These are phyloP conservation scores for Deinandra increscens DNA, from an alignment of 129 eudicot species.

Conservation along the genomic window DNA sequence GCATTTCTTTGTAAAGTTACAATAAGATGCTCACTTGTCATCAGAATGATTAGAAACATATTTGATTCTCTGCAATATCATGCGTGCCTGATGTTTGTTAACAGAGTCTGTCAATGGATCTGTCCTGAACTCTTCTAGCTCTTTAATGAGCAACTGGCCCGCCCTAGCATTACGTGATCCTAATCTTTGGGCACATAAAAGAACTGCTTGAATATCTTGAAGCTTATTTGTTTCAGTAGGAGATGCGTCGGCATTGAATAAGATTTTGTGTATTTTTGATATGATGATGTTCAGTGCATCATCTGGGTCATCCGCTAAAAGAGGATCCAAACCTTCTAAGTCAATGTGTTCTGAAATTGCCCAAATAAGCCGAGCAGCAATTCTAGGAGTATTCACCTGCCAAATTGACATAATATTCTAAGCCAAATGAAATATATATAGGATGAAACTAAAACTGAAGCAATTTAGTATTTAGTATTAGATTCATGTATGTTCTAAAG, in stretches of 20 bases:
- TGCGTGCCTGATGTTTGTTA: constrained; percentile 86
- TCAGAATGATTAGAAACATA: constrained; percentile 73
- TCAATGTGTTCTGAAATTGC: constrained; percentile 93
- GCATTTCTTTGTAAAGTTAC: constrained; percentile 1
- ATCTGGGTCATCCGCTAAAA: constrained; percentile 96
- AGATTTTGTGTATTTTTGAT: constrained; percentile 84
- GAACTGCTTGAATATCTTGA: constrained; percentile 96
- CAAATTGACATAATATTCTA: constrained; percentile 20
- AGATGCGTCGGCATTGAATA: constrained; percentile 77
- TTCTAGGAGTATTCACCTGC: constrained; percentile 92
- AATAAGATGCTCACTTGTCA: constrained; percentile 61
- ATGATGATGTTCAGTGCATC: constrained; percentile 80
- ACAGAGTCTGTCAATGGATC: constrained; percentile 85
- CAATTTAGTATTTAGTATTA: constrained; percentile 10
- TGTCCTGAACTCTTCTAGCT: constrained; percentile 88
- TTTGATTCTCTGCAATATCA: constrained; percentile 86
- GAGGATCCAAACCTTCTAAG: constrained; percentile 94
- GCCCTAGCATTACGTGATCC: constrained; percentile 98
- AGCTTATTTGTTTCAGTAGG: constrained; percentile 75
- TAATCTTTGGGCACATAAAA: constrained; percentile 79
- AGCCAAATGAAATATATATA: constrained; percentile 7
- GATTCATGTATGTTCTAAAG: background rate
- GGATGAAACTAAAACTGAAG: background rate
- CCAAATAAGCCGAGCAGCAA: constrained; percentile 91
- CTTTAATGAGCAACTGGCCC: constrained; percentile 81